Base-by-base conservation (phyloP, 345 rosid genomes). In the Cardamine chenopodiifolia region DNA sequence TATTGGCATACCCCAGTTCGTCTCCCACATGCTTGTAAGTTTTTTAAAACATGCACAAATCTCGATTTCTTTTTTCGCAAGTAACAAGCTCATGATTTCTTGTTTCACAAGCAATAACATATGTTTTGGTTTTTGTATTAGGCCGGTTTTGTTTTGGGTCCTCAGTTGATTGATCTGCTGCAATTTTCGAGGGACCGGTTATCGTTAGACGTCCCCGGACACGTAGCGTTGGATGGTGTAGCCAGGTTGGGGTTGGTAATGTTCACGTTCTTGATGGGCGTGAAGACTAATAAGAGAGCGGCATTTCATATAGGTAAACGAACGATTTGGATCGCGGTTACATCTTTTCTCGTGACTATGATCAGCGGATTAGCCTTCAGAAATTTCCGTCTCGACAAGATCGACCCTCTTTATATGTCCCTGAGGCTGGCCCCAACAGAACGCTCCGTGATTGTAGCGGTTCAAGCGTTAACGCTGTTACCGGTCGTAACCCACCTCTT, bases 181-280 rank as follows among this genome's bases (percentile, higher is more conserved):
- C 40, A 4, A 2, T 77, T 28, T 49, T 71, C 80, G 29, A 17
- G 47, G 12, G 68, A 71, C 1, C 72, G 56, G 17, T 65, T 68
- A 19, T 56, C 78, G 0, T 49, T 62, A 32, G 72, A 77, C 14
- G 29, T 29, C 1, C 66, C 68, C 2, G 78, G 78, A 26, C n/a
- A 73, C 35, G 14, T 42, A 8, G 42, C 80, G 7, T 14, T 83
- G 37, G 84, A 80, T 13, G 45, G 85, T 9, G 15, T 80, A 8
- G 83, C 74, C 32, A 11, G 68, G 17, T 44, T 88, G 9, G 91
- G 83, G 14, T 78, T 63, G 14, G 55, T 68, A 52, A 28, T 85
- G 66, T 85, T 82, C 77, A 50, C 82, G 32, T 87, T 87, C 68
- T 74, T 85, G 32, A 71, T 76, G 78, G 85, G 74, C 18, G 86